Evolutionary conservation across 331 rosid species (phyloP), one percentile per base, ranked within the genome.

Genomic region (Stylosanthes scabra): DNA sequence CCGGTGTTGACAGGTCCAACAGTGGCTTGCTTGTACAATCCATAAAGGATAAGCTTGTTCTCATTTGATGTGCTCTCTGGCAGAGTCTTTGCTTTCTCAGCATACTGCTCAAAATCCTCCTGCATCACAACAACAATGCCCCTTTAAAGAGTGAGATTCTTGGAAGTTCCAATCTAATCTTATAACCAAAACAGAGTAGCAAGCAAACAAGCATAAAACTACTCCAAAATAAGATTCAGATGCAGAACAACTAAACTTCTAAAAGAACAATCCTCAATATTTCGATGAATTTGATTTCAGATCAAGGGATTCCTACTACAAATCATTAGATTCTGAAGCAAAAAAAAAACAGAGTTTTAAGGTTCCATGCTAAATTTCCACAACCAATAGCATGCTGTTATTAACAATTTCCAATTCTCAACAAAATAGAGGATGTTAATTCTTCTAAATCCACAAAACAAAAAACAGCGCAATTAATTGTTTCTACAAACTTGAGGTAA

Each of bases 81-180:
- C 68, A 95, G 81, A 78, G 91, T 87, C 91, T 88, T 92, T 13
- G 88, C 99, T 64, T 92, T 95, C 76, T 41, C 83, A 71, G 99
- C 98, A 83, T 92, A 11, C 72, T 88, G 80, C 76, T 90, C 98
- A 86, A 95, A 95, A 45, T 95, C 99, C 83, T 90, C 99, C 99
- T 95, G 88, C 81, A 85, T 16, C 15, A 59, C 42, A 57, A 74
- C 66, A 29, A 54, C 34, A 57, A 74, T 77, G 40, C 59, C 44
- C 54, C 49, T 31, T 5, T 31, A 31, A 31, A 3, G 37, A 79
- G 44, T 41, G 13, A 66, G 37, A 31, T 31, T 31, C 37, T 31
- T 5, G 5, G 37, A 31, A 3, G 40, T 60, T 54, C 55, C 14
- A 49, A 7, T 64, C 44, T 11, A 2, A 2, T 74, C 59, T 45